Base-by-base conservation (phyloP, 345 rosid genomes). In the Populus simonii region DNA sequence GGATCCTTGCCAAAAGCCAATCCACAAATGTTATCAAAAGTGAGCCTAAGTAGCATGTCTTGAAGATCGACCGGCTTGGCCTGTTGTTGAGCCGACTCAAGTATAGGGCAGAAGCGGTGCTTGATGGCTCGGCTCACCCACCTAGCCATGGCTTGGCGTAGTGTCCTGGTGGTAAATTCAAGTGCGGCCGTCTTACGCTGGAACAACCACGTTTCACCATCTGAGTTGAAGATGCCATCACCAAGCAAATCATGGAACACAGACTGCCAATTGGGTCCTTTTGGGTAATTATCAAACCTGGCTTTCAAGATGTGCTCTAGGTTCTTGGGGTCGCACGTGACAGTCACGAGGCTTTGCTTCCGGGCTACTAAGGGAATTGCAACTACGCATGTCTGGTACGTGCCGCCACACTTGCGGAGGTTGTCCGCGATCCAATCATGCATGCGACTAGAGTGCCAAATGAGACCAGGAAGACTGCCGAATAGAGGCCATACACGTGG, bases 131-230 rank as follows among this genome's bases (percentile, higher is more conserved):
- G 86, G 78, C 71, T 84, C 66, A 87, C 89, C 89, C 89, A 87
- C 72, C 88, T 74, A 61, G 85, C 86, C 89, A 87, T 87, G 81
- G 89, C 88, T 76, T 85, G 89, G 36, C 88, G 89, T 31, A 87
- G 80, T 8, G 89, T 87, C 73, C 87, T 25, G 69, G 89, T 87
- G 72, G 89, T 87, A 80, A 84, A 87, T 72, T 87, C 89, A 43
- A 87, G 76, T 1, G 89, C 89, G 41, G 87, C 87, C 4, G 89
- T 87, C 83, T 84, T 87, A 15, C 86, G 86, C 80, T 87, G 87
- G 80, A 81, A 81, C 65, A 80, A 72, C 86, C 88, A 87, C 18
- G 80, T 85, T 79, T 87, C 86, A 8, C 89, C 89, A 25, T 87
- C 88, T 1, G 88, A 85, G 75, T 87, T 85, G 78, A 87, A 87